Conservation (phyloP, 164 flowering plant species). For the Berberis vulgaris region DNA sequence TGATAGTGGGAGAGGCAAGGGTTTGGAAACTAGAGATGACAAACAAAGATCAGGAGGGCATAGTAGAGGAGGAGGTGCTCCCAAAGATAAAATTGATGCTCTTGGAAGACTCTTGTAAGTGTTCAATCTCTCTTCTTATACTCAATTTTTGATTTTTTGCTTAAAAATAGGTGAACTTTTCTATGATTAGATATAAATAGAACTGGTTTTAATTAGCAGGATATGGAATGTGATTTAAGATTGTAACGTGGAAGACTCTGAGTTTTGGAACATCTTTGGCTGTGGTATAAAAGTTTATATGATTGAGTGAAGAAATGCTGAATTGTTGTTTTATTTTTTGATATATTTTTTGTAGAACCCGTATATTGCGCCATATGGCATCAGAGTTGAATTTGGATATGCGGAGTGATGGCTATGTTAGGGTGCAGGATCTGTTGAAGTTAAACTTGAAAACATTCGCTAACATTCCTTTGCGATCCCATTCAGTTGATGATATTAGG, state of each 20-base stretch:
- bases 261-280: no score
- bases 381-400: constrained; percentile 63
- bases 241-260: no score
- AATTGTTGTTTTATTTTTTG: not conserved
- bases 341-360: constrained; percentile 35
- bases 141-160: not conserved
- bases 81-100: constrained; percentile 26
- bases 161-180: not conserved
- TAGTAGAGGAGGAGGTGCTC: constrained; percentile 13
- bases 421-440: constrained; percentile 61
- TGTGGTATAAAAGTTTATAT: no score
- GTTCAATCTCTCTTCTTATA: not conserved
- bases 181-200: not conserved
- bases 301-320: not conserved
- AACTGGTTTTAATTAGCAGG: not conserved
- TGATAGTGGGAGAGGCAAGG: constrained; percentile 16
- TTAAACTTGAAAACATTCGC: constrained; percentile 72
- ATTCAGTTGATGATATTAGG: constrained; percentile 62
- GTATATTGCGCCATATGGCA: constrained; percentile 85
- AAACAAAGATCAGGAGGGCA: constrained; percentile 27
- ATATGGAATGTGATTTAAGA: not conserved
- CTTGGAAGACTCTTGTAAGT: constrained; percentile 32
- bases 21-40: constrained; percentile 20
- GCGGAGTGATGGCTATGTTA: constrained; percentile 79
- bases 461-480: constrained; percentile 50